Base-by-base conservation (phyloP, 179 eudicot species). In the Sideroxylon spinosum region DNA sequence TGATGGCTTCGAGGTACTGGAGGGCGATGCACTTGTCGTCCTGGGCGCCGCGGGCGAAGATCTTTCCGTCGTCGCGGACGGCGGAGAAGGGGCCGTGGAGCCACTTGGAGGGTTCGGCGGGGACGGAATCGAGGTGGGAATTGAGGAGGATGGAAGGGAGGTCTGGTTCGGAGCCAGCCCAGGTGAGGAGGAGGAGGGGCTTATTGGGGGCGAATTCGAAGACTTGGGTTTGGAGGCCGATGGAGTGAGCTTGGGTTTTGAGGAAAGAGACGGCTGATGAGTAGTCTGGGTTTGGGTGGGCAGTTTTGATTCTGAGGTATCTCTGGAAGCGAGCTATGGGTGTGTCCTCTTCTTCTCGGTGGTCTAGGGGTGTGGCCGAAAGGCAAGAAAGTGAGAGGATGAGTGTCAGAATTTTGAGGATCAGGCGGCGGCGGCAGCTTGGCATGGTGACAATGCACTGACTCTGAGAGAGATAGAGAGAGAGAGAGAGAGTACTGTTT, bases 61-160 rank as follows among this genome's bases (percentile, higher is more conserved):
- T 91, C 3, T 76, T 71, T 6, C 98, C 97, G 12, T 86, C 77
- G 23, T 88, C 76, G 6, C 78, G 78, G 73, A 73, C 52, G 55
- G 93, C 98, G 59, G 90, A 63, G 82, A 91, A 95, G 48, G 98
- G 98, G 0, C 83, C 86, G 76, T 90, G 87, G 74, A 7, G 0
- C 98, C 97, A 95, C 74, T 91, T 88, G 53, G 78, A 60, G 59
- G 88, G 88, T 85, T 95, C 99, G 26, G 90, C 92, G 12, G 98
- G 98, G 78, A 93, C 98, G 32, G 94, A 92, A 78, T 95, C 98
- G 25, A 93, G 85, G 82, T 93, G 98, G 76, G 99, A 95, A 85
- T 93, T 90, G 85, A 93, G 86, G 44, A 95, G 88, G 70, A 94
- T 63, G 55, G 98, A 92, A 4, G 90, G 90, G 69, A 95, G 91